Base-by-base conservation (phyloP, 495 filamentous ascomycete species). In the Amphirosellinia nigrospora region DNA sequence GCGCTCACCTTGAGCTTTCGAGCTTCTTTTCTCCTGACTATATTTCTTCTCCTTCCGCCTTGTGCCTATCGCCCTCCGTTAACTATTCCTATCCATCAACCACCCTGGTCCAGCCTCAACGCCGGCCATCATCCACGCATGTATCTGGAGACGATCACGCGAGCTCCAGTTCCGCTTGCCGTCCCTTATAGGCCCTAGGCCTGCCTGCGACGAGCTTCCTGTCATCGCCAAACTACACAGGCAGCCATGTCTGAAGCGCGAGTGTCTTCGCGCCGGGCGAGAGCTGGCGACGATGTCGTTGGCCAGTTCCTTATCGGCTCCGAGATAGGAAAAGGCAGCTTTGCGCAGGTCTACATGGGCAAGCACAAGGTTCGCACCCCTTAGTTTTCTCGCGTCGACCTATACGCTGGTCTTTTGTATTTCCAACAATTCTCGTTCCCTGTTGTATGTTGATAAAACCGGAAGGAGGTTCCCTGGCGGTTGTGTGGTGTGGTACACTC, bases 321-420 rank as follows among this genome's bases (percentile, higher is more conserved):
- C 64, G 91, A 97, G 82, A 97, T 98, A 74, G 94, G 94, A 62
- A 93, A 93, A 83, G 94, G 94, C 46, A 98, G 94, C 86, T 98
- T 98, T 84, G 94, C 94, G 69, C 93, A 92, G 65, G 94, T 98
- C 71, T 98, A 94, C 78, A 88, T 90, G 78, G 94, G 92, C 73
- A 88, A 89, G 50, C 93, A 96, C 78, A 90, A 89, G 80, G 94
- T 96, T 83, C 83, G 91, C 87, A 72, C 59, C 64, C 52, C 55
- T 52, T 60, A 46, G 46, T 61, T 36, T 60, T 39, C 38, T 60
- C 41, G n/a, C 52, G 58, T 65, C 21, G 38, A 52, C 39, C 16
- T 32, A 30, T 50, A 39, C 46, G 43, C 43, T 64, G 32, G 38
- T 55, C 55, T 60, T 68, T 63, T 52, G 55, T 64, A 48, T 61